Base-by-base conservation (phyloP, 2,329 filamentous ascomycete genomes). In the Trichophyton rubrum region DNA sequence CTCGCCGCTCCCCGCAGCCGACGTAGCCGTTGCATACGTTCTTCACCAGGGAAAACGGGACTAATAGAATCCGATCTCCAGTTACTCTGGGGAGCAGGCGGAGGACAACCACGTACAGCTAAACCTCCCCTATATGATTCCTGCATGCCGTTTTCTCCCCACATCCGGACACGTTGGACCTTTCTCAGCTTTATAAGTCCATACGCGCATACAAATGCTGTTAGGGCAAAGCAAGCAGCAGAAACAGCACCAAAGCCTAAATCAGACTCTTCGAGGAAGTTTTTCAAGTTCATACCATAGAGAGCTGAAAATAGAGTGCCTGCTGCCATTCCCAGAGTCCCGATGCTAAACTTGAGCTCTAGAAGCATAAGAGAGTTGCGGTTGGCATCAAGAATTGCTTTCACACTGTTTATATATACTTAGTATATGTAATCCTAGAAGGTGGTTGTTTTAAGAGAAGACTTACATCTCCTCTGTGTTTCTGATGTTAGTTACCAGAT, bases 221-320 rank as follows among this genome's bases (percentile, higher is more conserved):
- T 89, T 72, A 91, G 85, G 61, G 86, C 68, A 61, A 86, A 81
- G 61, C 89, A 95, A 63, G 82, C 78, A 17, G 77, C 79, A 1
- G 87, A 89, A 62, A 99, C 85, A 59, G 83, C 83, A 55, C 80
- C 81, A 72, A 99, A 97, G 9, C 92, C 93, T 73, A 89, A 82
- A 73, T 89, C 83, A 1, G 88, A 91, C 71, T 97, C 92, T 77
- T 99, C 93, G 68, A 97, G 90, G 74, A 96, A 97, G 75, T 97
- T 97, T 72, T 96, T 95, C 65, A 99, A 79, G 77, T 99, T 99
- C 91, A 97, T 97, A 67, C 93, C 93, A 80, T 97, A 99, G n/a
- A 99, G 84, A n/a, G 91, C 91, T 7, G 93, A 95, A 68, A 96
- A 82, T 71, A 97, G 95, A 57, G 93, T 96, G 60, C 93, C 93